A percentile compares a stretch with the other conserved stretches of the same genome.
Conservation (phyloP, 2,329 filamentous ascomycete species). For the Aspergillus tanneri region DNA sequence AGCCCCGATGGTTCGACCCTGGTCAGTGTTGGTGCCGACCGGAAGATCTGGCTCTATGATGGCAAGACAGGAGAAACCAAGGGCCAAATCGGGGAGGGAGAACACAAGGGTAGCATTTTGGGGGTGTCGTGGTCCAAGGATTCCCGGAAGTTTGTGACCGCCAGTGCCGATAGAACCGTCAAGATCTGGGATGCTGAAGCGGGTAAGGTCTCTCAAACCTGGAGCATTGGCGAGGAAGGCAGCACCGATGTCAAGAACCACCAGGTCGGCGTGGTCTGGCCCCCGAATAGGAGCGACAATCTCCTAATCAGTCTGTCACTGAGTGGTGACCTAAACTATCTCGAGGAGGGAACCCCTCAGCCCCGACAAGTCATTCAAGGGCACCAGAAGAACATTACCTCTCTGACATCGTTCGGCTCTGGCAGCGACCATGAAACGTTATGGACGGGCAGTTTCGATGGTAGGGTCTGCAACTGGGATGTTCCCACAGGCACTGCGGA, state of each 20-base stretch:
- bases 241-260: conserved; percentile 73
- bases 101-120: conserved; percentile 92
- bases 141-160: conserved; percentile 81
- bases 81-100: conserved; percentile 65
- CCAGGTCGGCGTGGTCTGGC: conserved; percentile 93
- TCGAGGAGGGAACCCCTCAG: conserved; percentile 67
- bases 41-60: conserved; percentile 89
- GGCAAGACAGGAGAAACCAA: conserved; percentile 89
- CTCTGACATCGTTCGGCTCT: conserved; percentile 60
- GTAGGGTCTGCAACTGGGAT: conserved; percentile 83
- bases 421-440: conserved; percentile 58
- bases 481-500: conserved; percentile 65
- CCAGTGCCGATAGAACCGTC: conserved; percentile 90
- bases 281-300: conserved; percentile 75
- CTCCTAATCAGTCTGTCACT: conserved; percentile 88
- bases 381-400: conserved; percentile 88
- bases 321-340: conserved; percentile 85
- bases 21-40: conserved; percentile 89
- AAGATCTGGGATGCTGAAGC: conserved; percentile 89
- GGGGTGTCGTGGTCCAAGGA: conserved; percentile 86
- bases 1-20: conserved; percentile 80
- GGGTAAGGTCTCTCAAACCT: conserved; percentile 74
- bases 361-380: conserved; percentile 75
- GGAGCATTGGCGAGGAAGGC: conserved; percentile 77
- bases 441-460: conserved; percentile 91